Percentiles rank a stretch among this genome's conserved stretches.
Evolutionary conservation across 208 protist species (phyloP).

Genomic region (Vickermania ingenoplastis): DNA sequence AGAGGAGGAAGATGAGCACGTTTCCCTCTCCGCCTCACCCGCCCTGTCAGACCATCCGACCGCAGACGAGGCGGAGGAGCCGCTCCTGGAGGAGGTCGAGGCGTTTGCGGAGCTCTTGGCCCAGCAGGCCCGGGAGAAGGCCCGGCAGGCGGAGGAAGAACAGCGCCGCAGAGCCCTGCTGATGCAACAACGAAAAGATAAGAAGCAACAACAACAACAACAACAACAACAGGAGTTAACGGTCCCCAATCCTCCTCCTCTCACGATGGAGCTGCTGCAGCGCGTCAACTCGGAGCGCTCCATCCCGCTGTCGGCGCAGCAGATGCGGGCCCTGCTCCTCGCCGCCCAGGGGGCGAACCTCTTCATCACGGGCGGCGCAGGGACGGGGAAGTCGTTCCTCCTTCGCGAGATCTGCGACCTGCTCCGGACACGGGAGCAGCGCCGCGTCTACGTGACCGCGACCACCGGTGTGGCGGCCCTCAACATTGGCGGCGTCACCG

Average conservation of each 20-base stretch:
- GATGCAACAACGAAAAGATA: too few species aligned
- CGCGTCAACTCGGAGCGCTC: background rate
- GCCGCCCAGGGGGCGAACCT: conserved; percentile 24
- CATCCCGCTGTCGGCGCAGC: conserved; percentile 8
- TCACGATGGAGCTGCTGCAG: background rate
- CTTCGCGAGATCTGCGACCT: conserved; percentile 31
- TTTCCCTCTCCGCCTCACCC: too few species aligned
- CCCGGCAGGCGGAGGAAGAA: too few species aligned
- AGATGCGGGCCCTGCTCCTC: conserved; percentile 17
- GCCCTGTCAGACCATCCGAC: too few species aligned
- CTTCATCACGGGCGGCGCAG: conserved; percentile 54
- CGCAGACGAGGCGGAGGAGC: background rate
- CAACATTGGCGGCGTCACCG: conserved; percentile 42
- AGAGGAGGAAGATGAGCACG: background rate
- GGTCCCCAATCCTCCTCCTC: too few species aligned
- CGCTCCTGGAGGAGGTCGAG: background rate
- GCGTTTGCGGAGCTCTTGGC: background rate
- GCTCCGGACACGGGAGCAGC: conserved; percentile 9
- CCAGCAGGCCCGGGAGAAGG: background rate
- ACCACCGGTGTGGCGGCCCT: conserved; percentile 53
- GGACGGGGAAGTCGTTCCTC: conserved; percentile 52
- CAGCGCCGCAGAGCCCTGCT: too few species aligned
- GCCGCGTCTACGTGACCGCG: conserved; percentile 38
- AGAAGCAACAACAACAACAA: too few species aligned
- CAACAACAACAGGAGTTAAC: too few species aligned